Conservation (phyloP, 371 early-diverging fungal genomes). For the Mortierella sp. region DNA sequence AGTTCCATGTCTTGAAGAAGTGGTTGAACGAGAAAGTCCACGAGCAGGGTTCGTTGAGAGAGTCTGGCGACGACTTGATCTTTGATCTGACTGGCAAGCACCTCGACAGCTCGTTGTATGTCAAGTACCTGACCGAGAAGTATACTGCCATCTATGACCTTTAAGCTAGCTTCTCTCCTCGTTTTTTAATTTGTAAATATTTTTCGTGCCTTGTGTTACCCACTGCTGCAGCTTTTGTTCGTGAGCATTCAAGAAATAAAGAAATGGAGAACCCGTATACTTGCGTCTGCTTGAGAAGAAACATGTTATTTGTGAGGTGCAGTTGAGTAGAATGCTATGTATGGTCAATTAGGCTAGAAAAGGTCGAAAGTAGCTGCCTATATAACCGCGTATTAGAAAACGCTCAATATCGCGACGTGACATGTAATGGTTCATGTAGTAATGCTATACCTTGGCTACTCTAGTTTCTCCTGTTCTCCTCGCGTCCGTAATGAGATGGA, state of each 20-base stretch:
- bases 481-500: no score
- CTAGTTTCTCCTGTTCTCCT: no score
- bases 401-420: no score
- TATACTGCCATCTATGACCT: conserved; percentile 55
- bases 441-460: no score
- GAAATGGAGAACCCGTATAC: no score
- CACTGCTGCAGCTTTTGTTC: not conserved
- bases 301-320: no score
- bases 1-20: conserved; percentile 51
- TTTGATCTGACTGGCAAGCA: conserved; percentile 46
- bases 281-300: no score
- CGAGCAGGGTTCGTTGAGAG: conserved; percentile 51
- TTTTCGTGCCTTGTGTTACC: not conserved
- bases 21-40: conserved; percentile 60
- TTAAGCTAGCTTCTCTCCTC: conserved; percentile 1
- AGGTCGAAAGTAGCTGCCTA: no score
- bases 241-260: not conserved
- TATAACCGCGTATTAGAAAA: no score
- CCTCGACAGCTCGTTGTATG: conserved; percentile 49
- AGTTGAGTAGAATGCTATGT: no score
- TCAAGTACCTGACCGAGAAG: conserved; percentile 58
- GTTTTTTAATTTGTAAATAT: not conserved
- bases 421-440: no score
- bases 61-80: conserved; percentile 57
- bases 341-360: no score